Evolutionary conservation across 2,329 filamentous ascomycete species (phyloP).

Genomic region (Aspergillus jensenii): DNA sequence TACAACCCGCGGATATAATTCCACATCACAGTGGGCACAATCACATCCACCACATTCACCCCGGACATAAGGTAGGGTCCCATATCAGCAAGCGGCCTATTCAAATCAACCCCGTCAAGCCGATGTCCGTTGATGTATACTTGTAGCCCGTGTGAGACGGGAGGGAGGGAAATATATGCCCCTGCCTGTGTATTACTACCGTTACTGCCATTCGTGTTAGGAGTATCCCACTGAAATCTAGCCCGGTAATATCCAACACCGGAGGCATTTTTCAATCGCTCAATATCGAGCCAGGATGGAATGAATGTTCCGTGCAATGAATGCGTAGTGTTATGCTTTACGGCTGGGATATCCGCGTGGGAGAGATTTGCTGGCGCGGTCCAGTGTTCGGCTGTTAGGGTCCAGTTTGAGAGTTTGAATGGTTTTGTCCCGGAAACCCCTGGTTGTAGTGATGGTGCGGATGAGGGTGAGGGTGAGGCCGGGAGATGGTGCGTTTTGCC

Average conservation of each 20-base stretch:
- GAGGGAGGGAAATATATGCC: conserved; percentile 17
- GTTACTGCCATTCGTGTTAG: background rate
- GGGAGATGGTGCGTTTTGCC: background rate
- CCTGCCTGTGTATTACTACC: background rate
- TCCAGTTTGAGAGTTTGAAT: conserved; percentile 33
- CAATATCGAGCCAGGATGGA: background rate
- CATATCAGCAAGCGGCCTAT: background rate
- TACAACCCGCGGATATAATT: background rate
- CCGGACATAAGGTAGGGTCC: background rate
- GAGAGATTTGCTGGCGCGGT: conserved; percentile 35
- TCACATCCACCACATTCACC: background rate
- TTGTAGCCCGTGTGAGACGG: conserved; percentile 9
- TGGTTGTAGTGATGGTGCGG: background rate
- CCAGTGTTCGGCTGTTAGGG: conserved; percentile 41
- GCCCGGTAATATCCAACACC: conserved; percentile 18
- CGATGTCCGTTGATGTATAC: conserved; percentile 15
- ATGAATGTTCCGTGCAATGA: background rate
- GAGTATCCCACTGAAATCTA: conserved; percentile 17
- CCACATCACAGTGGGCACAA: background rate
- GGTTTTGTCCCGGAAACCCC: background rate
- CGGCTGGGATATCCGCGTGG: conserved; percentile 14
- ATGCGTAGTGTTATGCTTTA: conserved; percentile 14
- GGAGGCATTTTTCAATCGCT: background rate
- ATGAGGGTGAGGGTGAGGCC: no score
- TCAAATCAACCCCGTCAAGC: conserved; percentile 15